Conservation (phyloP, 352 stramenopile species). For the Globisporangium okanoganense region DNA sequence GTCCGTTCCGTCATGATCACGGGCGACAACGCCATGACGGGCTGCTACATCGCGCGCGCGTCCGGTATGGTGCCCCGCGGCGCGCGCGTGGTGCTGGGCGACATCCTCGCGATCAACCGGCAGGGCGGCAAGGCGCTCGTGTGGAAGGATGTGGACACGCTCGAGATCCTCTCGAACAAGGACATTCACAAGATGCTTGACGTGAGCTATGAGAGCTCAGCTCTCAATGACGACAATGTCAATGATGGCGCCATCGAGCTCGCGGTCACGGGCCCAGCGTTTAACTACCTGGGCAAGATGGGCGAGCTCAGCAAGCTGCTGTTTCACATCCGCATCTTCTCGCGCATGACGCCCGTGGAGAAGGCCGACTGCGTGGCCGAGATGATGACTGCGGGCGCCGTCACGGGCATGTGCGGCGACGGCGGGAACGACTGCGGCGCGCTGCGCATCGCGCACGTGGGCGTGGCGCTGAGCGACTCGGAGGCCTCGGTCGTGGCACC, state of each 20-base stretch:
- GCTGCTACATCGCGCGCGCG: slow-evolving; percentile 43
- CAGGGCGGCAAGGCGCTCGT: slow-evolving; percentile 23
- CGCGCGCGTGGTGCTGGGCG: slow-evolving; percentile 35
- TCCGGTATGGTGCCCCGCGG: slow-evolving; percentile 30
- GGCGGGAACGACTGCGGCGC: slow-evolving; percentile 81
- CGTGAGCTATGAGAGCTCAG: no score
- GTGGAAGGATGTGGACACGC: slow-evolving; percentile 46
- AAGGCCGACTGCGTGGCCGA: slow-evolving; percentile 39
- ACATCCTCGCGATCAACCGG: slow-evolving; percentile 29
- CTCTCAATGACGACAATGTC: background rate
- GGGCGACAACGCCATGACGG: slow-evolving; percentile 62
- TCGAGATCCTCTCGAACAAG: slow-evolving; percentile 28
- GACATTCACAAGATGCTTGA: slow-evolving; percentile 30
- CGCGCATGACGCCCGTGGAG: slow-evolving; percentile 38
- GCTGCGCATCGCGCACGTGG: slow-evolving; percentile 70
- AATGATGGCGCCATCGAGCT: slow-evolving; percentile 23
- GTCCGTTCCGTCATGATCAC: slow-evolving; percentile 80
- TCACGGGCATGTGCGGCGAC: slow-evolving; percentile 55
- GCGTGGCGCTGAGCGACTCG: slow-evolving; percentile 68
- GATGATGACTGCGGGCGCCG: slow-evolving; percentile 34
- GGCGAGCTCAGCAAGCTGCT: slow-evolving; percentile 33
- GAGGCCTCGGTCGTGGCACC: slow-evolving; percentile 79
- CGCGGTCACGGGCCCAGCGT: slow-evolving; percentile 35
- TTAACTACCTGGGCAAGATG: slow-evolving; percentile 25
- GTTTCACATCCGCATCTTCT: slow-evolving; percentile 46